Evolutionary conservation across 2,329 filamentous ascomycete genomes (phyloP).

Genomic region (Metarhizium humberi): DNA sequence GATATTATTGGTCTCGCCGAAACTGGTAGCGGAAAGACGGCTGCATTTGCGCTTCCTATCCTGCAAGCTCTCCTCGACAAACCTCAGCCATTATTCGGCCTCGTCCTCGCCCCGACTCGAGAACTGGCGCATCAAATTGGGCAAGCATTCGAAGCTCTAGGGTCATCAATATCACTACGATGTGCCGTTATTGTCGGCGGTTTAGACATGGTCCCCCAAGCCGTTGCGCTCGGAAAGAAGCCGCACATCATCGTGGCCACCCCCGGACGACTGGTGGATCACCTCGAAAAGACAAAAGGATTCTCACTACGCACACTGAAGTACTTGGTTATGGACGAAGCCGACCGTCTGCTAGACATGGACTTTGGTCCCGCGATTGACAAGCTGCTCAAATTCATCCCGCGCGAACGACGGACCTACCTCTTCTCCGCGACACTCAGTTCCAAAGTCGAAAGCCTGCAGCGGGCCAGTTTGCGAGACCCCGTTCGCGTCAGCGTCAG

Average conservation of each 20-base stretch:
- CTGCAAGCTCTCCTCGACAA: constrained; percentile 84
- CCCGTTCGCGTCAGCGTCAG: constrained; percentile 77
- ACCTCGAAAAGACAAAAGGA: constrained; percentile 93
- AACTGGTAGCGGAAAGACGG: constrained; percentile 93
- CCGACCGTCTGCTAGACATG: constrained; percentile 82
- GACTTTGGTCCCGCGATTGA: constrained; percentile 90
- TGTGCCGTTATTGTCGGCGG: constrained; percentile 84
- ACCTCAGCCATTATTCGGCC: constrained; percentile 75
- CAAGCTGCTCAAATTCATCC: constrained; percentile 85
- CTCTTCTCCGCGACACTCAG: constrained; percentile 94
- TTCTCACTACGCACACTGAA: constrained; percentile 77
- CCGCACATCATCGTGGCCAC: constrained; percentile 92
- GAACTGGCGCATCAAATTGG: constrained; percentile 90
- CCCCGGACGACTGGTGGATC: constrained; percentile 79
- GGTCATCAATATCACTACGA: constrained; percentile 78
- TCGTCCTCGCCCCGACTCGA: constrained; percentile 85
- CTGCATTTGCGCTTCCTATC: constrained; percentile 87
- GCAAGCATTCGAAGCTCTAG: constrained; percentile 78
- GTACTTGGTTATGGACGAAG: constrained; percentile 92
- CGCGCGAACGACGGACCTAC: constrained; percentile 67
- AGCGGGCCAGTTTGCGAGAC: constrained; percentile 79
- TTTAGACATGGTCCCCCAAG: constrained; percentile 89
- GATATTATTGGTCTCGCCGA: constrained; percentile 93
- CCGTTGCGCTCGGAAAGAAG: constrained; percentile 88
- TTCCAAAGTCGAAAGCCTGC: constrained; percentile 84